phyloP scores from a whole-genome alignment of 345 rosid species.

The Arabidopsis arenosa region DNA sequence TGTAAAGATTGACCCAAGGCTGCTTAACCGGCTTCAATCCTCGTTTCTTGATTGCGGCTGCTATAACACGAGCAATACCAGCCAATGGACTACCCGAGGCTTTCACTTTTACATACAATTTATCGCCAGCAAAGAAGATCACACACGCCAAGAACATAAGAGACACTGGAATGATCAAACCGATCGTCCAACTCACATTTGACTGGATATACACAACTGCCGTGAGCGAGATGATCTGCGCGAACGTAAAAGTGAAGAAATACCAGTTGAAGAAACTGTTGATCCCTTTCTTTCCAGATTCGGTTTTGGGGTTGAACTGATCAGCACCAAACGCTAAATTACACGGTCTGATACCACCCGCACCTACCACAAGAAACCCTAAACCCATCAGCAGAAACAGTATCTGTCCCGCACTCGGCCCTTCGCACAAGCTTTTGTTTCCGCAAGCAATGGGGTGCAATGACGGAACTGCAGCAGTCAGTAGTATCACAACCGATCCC shows the following conservation, averaged over 20 bases:
- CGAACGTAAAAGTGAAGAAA: slow-evolving; percentile 79
- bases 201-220: slow-evolving; percentile 74
- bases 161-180: slow-evolving; percentile 68
- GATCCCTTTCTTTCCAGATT: slow-evolving; percentile 73
- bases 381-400: slow-evolving; percentile 58
- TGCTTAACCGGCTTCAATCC: slow-evolving; percentile 51
- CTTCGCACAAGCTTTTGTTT: slow-evolving; percentile 47
- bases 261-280: slow-evolving; percentile 91
- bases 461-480: slow-evolving; percentile 63
- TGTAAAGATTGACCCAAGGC: slow-evolving; percentile 48
- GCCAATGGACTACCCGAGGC: slow-evolving; percentile 81
- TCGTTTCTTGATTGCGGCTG: slow-evolving; percentile 65
- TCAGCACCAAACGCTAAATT: slow-evolving; percentile 82
- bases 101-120: slow-evolving; percentile 70
- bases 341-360: slow-evolving; percentile 82
- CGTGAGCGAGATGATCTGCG: slow-evolving; percentile 72
- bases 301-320: slow-evolving; percentile 74
- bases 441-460: slow-evolving; percentile 62
- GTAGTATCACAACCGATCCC: slow-evolving; percentile 66
- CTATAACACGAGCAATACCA: slow-evolving; percentile 59
- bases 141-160: slow-evolving; percentile 69
- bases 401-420: slow-evolving; percentile 65
- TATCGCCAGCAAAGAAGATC: slow-evolving; percentile 64
- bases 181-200: slow-evolving; percentile 79
- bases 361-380: slow-evolving; percentile 61